Evolutionary conservation across 345 rosid species (phyloP).

Genomic region (Syzygium grande): DNA sequence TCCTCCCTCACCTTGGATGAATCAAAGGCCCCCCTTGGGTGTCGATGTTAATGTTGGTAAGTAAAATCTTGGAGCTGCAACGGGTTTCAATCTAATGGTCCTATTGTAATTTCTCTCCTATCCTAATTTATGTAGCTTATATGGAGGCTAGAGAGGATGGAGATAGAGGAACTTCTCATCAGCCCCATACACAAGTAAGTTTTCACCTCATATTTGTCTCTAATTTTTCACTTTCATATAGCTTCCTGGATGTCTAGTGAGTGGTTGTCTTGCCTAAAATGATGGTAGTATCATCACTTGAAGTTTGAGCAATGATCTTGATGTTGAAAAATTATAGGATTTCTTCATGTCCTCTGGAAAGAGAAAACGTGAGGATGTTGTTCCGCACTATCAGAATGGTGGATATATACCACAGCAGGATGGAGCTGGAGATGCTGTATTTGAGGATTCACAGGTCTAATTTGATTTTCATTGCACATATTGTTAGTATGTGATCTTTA

Average conservation of each 20-base stretch:
- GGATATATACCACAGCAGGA: slow-evolving; percentile 93
- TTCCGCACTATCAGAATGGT: slow-evolving; percentile 65
- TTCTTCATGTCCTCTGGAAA: slow-evolving; percentile 77
- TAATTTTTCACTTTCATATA: not conserved
- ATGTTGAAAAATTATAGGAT: slow-evolving; percentile 50
- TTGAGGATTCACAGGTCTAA: slow-evolving; percentile 29
- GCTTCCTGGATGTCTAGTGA: not conserved
- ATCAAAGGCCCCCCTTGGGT: slow-evolving; percentile 46
- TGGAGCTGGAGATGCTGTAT: slow-evolving; percentile 68
- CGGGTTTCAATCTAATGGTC: not conserved
- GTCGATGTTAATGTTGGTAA: slow-evolving; percentile 96
- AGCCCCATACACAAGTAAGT: slow-evolving; percentile 73
- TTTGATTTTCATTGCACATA: not conserved
- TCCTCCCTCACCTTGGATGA: slow-evolving; percentile 87
- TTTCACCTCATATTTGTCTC: not conserved
- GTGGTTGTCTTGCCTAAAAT: not conserved
- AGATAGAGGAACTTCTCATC: slow-evolving; percentile 67
- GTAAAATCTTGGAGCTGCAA: slow-evolving; percentile 12
- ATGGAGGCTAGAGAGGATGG: slow-evolving; percentile 89
- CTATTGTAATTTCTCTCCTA: not conserved
- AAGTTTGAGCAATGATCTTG: slow-evolving; percentile 2
- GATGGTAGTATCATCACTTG: not conserved
- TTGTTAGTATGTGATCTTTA: not conserved
- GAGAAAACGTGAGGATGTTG: slow-evolving; percentile 85
- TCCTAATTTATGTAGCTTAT: slow-evolving; percentile 48